Evolutionary conservation across 306 rosid species (phyloP).

Genomic region (Dryas octopetala): DNA sequence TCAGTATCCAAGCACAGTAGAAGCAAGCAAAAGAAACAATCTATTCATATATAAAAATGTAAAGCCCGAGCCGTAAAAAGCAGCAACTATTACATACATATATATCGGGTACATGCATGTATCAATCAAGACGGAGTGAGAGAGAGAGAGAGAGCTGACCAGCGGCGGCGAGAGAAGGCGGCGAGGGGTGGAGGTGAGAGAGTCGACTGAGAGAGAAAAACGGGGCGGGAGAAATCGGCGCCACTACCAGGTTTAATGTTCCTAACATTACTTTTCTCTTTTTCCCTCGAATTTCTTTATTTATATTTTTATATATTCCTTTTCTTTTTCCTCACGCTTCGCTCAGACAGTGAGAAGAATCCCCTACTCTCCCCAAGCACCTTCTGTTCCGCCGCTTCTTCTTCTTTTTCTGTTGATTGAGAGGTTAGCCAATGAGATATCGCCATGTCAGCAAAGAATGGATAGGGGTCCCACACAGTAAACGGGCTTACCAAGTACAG

Average conservation of each 20-base stretch:
- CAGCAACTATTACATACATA: not conserved
- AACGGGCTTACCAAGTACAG: constrained; percentile 9
- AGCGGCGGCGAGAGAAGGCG: constrained; percentile 25
- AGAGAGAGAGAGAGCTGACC: constrained; percentile 39
- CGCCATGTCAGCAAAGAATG: not conserved
- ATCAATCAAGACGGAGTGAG: not conserved
- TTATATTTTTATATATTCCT: not conserved
- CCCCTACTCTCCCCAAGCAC: no score
- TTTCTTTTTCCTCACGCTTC: not conserved
- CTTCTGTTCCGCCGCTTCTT: no score
- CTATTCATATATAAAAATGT: not conserved
- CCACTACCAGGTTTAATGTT: constrained; percentile 29
- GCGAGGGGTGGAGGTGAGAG: constrained; percentile 38
- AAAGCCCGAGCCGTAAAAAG: not conserved
- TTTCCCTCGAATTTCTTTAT: not conserved
- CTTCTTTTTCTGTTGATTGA: not conserved
- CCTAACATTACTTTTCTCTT: constrained; percentile 25
- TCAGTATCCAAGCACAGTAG: not conserved
- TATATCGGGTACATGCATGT: not conserved
- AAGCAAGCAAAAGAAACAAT: not conserved
- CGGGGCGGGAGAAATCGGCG: constrained; percentile 49
- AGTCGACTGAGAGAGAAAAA: constrained; percentile 52
- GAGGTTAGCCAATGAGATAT: not conserved
- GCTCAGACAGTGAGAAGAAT: no score
- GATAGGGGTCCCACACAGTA: not conserved